These are phyloP conservation scores for Cordyceps cicadae DNA, from an alignment of 2,329 filamentous ascomycete genomes.

Conservation along the genomic window DNA sequence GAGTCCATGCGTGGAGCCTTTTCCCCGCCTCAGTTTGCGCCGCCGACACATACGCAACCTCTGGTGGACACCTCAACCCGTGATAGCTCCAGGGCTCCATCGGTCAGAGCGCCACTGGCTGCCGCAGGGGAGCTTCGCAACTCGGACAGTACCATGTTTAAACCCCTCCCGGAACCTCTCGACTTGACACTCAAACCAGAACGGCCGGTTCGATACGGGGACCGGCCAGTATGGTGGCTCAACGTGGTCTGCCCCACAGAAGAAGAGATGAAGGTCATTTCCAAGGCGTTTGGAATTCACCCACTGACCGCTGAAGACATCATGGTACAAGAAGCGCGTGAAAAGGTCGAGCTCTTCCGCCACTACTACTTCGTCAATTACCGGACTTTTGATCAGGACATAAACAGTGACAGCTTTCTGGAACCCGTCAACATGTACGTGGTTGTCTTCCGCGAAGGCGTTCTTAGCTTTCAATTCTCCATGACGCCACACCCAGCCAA, in stretches of 20 bases:
- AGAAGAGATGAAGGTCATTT: conserved; percentile 87
- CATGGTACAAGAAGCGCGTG: conserved; percentile 91
- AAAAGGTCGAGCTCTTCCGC: conserved; percentile 95
- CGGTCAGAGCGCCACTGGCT: conserved; percentile 41
- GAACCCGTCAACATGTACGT: conserved; percentile 97
- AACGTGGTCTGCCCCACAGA: conserved; percentile 88
- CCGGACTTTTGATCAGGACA: conserved; percentile 92
- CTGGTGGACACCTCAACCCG: conserved; percentile 23
- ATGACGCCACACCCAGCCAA: conserved; percentile 94
- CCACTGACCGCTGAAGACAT: conserved; percentile 94
- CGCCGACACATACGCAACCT: background rate
- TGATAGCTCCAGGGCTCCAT: conserved; percentile 26
- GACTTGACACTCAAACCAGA: conserved; percentile 18
- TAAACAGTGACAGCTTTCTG: conserved; percentile 78
- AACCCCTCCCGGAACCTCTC: conserved; percentile 24
- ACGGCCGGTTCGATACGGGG: conserved; percentile 56
- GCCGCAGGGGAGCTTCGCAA: background rate
- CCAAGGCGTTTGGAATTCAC: conserved; percentile 91
- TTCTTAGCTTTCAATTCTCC: conserved; percentile 96
- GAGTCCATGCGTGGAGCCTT: conserved; percentile 20
- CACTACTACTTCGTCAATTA: conserved; percentile 99
- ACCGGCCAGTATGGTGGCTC: conserved; percentile 92
- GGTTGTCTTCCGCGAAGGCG: conserved; percentile 90
- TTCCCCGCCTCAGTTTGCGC: conserved; percentile 19
- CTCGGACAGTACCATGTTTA: conserved; percentile 18